Evolutionary conservation across 2,329 filamentous ascomycete genomes (phyloP).

Genomic region (Grosmannia serpens): DNA sequence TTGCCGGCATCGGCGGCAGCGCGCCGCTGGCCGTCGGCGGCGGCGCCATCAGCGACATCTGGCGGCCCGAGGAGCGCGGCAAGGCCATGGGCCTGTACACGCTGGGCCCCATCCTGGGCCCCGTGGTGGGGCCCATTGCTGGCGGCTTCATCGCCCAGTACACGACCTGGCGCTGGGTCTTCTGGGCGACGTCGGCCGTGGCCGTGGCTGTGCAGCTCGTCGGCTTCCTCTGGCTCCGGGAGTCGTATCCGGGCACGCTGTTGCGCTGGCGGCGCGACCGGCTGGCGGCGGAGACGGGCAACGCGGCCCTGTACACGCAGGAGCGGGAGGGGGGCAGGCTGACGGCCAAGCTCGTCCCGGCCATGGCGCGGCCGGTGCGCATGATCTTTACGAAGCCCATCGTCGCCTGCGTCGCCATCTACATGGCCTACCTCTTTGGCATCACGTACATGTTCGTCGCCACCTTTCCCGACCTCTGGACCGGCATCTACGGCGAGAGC

Average conservation of each 20-base stretch:
- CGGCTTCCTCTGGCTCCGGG: background rate
- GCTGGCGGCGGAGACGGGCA: background rate
- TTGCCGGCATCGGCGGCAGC: conserved; percentile 12
- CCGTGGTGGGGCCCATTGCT: background rate
- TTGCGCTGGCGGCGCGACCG: background rate
- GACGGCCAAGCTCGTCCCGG: background rate
- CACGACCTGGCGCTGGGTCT: background rate
- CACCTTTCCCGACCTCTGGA: background rate
- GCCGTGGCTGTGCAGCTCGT: background rate
- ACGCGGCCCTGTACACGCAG: background rate
- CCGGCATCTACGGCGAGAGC: background rate
- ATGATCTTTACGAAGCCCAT: background rate
- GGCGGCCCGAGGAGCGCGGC: background rate
- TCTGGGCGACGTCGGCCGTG: background rate
- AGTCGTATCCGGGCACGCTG: background rate
- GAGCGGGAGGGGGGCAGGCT: background rate
- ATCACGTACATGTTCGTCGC: background rate
- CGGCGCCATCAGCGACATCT: conserved; percentile 10
- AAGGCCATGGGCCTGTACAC: conserved; percentile 1
- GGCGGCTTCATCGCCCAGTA: background rate
- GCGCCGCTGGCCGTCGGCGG: conserved; percentile 12
- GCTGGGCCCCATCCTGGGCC: background rate
- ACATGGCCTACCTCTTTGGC: conserved; percentile 1
- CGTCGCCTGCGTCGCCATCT: background rate
- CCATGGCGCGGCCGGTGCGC: background rate